Conservation (phyloP, 2,329 filamentous ascomycete genomes). For the Chalara sp. region DNA sequence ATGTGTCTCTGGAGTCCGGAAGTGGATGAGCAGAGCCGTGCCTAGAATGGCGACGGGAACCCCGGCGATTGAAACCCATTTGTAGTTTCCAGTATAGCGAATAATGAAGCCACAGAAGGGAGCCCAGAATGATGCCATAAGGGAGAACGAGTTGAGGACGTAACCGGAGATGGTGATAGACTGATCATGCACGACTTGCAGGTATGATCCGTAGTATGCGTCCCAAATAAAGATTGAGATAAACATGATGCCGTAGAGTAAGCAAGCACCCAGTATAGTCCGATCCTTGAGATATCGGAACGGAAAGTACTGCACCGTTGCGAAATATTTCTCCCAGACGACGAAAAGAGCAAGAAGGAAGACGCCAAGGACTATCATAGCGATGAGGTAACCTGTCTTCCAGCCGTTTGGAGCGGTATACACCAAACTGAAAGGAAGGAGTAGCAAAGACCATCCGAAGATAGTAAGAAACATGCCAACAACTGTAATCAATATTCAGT, state of each 20-base stretch:
- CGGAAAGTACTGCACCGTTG: slow-evolving; percentile 51
- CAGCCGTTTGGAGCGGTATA: slow-evolving; percentile 32
- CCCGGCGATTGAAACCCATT: slow-evolving; percentile 38
- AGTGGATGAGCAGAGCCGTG: slow-evolving; percentile 48
- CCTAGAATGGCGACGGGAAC: slow-evolving; percentile 1
- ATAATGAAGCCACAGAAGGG: slow-evolving; percentile 42
- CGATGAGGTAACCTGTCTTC: slow-evolving; percentile 33
- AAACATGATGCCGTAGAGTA: slow-evolving; percentile 60
- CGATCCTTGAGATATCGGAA: slow-evolving; percentile 48
- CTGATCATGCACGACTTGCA: slow-evolving; percentile 45
- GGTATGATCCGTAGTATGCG: slow-evolving; percentile 48
- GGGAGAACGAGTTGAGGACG: slow-evolving; percentile 39
- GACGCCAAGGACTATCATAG: slow-evolving; percentile 34
- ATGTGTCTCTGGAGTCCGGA: slow-evolving; percentile 42
- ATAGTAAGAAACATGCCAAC: slow-evolving; percentile 15
- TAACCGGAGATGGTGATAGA: slow-evolving; percentile 43
- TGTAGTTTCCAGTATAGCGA: slow-evolving; percentile 43
- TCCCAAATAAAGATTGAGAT: slow-evolving; percentile 56
- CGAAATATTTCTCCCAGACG: slow-evolving; percentile 29
- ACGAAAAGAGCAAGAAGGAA: slow-evolving; percentile 27
- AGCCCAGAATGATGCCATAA: slow-evolving; percentile 42
- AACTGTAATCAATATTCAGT: neutral
- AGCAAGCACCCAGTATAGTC: slow-evolving; percentile 58
- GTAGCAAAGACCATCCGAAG: slow-evolving; percentile 15
- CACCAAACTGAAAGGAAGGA: slow-evolving; percentile 27